Evolutionary conservation across 495 filamentous ascomycete genomes (phyloP).

Genomic region (Podospora didyma): DNA sequence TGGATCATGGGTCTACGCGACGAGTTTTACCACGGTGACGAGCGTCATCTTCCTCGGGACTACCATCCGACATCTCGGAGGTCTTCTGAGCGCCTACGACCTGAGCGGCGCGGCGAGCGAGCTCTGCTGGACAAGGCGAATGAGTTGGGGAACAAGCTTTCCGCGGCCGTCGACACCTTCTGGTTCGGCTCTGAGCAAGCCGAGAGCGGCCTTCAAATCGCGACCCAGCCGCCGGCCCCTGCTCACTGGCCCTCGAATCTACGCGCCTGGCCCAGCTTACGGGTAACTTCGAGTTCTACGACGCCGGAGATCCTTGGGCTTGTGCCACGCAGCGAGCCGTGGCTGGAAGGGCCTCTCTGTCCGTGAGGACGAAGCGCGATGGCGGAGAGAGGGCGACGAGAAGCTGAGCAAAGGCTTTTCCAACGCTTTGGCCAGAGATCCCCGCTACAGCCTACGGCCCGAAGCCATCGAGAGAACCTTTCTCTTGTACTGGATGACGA

Average conservation of each 20-base stretch:
- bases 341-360: constrained; percentile 22
- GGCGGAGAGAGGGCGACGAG: constrained; percentile 31
- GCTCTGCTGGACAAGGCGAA: constrained; percentile 68
- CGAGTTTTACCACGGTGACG: constrained; percentile 57
- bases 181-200: constrained; percentile 69
- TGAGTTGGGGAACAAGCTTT: constrained; percentile 75
- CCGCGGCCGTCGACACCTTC: constrained; percentile 79
- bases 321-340: constrained; percentile 51
- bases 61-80: constrained; percentile 70
- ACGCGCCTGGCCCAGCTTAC: constrained; percentile 79
- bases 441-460: constrained; percentile 65
- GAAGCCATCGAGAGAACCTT: constrained; percentile 64
- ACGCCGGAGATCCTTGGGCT: constrained; percentile 74
- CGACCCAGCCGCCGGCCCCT: constrained; percentile 61
- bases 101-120: constrained; percentile 58
- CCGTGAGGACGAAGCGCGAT: constrained; percentile 29
- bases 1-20: constrained; percentile 80
- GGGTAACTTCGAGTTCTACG: constrained; percentile 73
- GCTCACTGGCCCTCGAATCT: constrained; percentile 80
- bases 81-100: constrained; percentile 74
- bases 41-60: constrained; percentile 67
- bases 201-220: constrained; percentile 69
- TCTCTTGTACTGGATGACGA: constrained; percentile 63
- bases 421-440: constrained; percentile 47
- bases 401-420: constrained; percentile 60